Evolutionary conservation across 108 stramenopile species (phyloP).

Genomic region (Seminavis robusta): DNA sequence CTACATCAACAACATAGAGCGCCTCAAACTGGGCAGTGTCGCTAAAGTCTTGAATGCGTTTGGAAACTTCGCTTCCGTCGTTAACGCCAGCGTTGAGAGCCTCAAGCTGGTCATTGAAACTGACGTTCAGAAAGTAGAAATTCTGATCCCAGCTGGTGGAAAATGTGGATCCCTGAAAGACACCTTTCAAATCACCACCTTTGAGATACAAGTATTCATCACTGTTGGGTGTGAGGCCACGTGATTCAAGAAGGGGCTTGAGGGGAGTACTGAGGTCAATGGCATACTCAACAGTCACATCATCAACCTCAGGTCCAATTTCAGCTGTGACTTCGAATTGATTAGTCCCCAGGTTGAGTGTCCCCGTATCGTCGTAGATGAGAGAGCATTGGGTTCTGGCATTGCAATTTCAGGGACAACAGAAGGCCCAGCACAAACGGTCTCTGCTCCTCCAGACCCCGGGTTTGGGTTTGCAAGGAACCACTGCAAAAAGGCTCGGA

Average conservation of each 20-base stretch:
- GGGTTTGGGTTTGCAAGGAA: slow-evolving; percentile 1
- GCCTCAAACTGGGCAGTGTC: too few species aligned
- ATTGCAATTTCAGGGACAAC: neutral
- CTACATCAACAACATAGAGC: slow-evolving; percentile 17
- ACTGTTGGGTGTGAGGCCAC: neutral
- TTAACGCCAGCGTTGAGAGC: too few species aligned
- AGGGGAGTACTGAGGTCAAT: slow-evolving; percentile 7
- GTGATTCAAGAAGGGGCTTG: neutral
- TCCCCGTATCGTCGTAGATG: neutral
- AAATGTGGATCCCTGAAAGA: slow-evolving; percentile 8
- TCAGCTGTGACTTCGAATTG: slow-evolving; percentile 4
- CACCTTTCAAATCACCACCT: slow-evolving; percentile 9
- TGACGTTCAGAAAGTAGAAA: slow-evolving; percentile 5
- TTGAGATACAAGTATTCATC: slow-evolving; percentile 20
- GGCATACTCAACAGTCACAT: slow-evolving; percentile 19
- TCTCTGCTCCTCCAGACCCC: neutral
- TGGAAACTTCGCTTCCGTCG: too few species aligned
- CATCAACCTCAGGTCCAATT: slow-evolving; percentile 8
- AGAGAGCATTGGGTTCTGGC: neutral
- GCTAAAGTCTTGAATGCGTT: too few species aligned
- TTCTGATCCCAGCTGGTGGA: slow-evolving; percentile 17
- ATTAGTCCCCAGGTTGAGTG: neutral
- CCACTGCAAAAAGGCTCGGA: neutral
- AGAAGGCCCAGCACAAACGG: neutral
- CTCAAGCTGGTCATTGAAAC: neutral